A percentile compares a stretch with the other conserved stretches of the same genome.
These are phyloP conservation scores for Agastache rugosa DNA, from an alignment of 257 asterid genomes.

Conservation along the genomic window DNA sequence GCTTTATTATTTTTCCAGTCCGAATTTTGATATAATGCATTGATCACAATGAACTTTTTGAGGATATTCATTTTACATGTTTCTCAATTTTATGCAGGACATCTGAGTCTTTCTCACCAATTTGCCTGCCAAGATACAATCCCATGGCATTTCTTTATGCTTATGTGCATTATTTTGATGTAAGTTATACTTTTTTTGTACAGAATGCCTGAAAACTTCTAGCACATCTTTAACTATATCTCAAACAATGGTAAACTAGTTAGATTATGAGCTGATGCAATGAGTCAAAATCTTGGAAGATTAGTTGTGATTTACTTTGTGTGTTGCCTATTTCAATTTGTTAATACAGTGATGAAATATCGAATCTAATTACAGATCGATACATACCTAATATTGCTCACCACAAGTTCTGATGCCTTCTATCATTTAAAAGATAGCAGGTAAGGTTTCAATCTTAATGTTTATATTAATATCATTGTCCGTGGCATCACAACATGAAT, in stretches of 20 bases:
- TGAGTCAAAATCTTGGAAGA: conserved; percentile 1
- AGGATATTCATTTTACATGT: conserved; percentile 24
- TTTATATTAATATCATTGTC: conserved; percentile 16
- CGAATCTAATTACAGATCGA: conserved; percentile 64
- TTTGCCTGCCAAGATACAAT: conserved; percentile 97
- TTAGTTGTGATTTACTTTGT: conserved; percentile 18
- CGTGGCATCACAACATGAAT: conserved; percentile 31
- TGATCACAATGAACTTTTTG: conserved; percentile 26
- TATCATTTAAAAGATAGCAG: conserved; percentile 94
- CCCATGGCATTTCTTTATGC: conserved; percentile 95
- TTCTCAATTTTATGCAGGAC: conserved; percentile 68
- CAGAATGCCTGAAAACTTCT: conserved; percentile 1
- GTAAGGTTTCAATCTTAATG: conserved; percentile 44
- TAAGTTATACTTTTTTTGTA: conserved; percentile 51
- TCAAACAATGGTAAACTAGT: neutral
- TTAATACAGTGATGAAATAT: conserved; percentile 21
- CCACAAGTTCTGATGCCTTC: conserved; percentile 86
- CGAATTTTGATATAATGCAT: neutral
- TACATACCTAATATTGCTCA: conserved; percentile 87
- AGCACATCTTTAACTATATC: neutral
- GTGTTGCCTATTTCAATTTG: conserved; percentile 9
- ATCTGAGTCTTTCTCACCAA: conserved; percentile 97
- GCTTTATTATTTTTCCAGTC: conserved; percentile 15
- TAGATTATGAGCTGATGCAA: conserved; percentile 7
- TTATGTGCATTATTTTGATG: conserved; percentile 97